A percentile compares a stretch with the other conserved stretches of the same genome.
Conservation (phyloP, 2,329 filamentous ascomycete species). For the Aspergillus intermedius region DNA sequence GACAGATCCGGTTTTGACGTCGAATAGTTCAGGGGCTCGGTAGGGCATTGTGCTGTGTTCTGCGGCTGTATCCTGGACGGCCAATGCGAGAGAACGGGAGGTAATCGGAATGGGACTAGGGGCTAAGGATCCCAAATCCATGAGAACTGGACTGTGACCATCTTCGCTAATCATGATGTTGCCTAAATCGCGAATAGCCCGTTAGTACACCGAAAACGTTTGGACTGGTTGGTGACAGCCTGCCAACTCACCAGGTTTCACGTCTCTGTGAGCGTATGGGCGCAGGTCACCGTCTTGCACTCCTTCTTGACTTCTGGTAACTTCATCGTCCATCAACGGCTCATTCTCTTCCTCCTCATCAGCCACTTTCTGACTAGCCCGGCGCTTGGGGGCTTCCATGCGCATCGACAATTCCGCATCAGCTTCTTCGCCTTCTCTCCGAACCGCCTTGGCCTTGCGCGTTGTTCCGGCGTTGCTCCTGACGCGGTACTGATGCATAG, state of each 20-base stretch:
- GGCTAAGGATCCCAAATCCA: conserved; percentile 91
- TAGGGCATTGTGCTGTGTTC: conserved; percentile 99
- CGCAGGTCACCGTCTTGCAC: conserved; percentile 61
- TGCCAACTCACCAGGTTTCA: conserved; percentile 74
- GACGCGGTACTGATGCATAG: conserved; percentile 84
- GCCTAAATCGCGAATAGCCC: conserved; percentile 41
- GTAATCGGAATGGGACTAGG: conserved; percentile 84
- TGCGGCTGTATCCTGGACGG: conserved; percentile 87
- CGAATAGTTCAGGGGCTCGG: conserved; percentile 93
- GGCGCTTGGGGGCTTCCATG: conserved; percentile 32
- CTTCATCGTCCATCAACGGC: conserved; percentile 75
- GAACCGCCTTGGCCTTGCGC: conserved; percentile 49
- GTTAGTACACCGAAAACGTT: neutral
- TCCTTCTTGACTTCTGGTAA: conserved; percentile 60
- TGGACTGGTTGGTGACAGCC: no score
- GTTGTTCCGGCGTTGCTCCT: conserved; percentile 49
- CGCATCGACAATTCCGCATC: conserved; percentile 40
- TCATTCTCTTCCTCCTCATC: conserved; percentile 71
- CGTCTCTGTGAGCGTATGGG: conserved; percentile 90
- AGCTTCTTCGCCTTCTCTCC: conserved; percentile 50
- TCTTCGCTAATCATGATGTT: conserved; percentile 99
- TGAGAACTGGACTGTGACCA: conserved; percentile 81
- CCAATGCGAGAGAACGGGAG: conserved; percentile 79
- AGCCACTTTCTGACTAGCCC: conserved; percentile 39
- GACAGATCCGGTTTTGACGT: conserved; percentile 85